A percentile compares a stretch with the other conserved stretches of the same genome.
phyloP scores from a whole-genome alignment of 805 yeast species.

The Wickerhamomyces alni region DNA sequence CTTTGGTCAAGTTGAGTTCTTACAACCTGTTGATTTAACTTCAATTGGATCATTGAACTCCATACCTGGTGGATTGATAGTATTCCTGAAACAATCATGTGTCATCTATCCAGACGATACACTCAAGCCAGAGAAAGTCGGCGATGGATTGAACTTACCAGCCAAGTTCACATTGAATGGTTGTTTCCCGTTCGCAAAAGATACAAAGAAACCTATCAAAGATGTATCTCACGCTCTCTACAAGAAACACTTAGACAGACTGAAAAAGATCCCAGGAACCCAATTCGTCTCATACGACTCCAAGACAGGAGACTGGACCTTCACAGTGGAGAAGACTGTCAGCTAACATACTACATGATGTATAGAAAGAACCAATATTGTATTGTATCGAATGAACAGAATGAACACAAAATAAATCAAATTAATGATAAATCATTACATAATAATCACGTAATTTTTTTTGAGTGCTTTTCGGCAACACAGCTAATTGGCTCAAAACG shows the following conservation, averaged over 20 bases:
- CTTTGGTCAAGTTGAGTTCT: slow-evolving; percentile 71
- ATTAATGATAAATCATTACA: background rate
- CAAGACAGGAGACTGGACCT: slow-evolving; percentile 65
- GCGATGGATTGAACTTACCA: slow-evolving; percentile 80
- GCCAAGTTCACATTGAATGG: slow-evolving; percentile 69
- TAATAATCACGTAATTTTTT: background rate
- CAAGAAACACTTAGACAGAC: slow-evolving; percentile 58
- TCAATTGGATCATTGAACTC: slow-evolving; percentile 52
- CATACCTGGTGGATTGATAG: slow-evolving; percentile 60
- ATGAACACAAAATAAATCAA: background rate
- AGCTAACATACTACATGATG: background rate
- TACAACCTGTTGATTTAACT: slow-evolving; percentile 79
- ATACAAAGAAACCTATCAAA: slow-evolving; percentile 63
- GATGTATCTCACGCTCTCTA: slow-evolving; percentile 74
- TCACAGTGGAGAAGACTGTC: slow-evolving; percentile 36
- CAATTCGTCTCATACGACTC: slow-evolving; percentile 76
- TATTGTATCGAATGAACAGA: background rate
- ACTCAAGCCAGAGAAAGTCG: slow-evolving; percentile 51
- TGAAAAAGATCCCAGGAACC: slow-evolving; percentile 54
- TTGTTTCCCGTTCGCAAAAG: slow-evolving; percentile 74
- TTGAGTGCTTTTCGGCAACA: background rate
- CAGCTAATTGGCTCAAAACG: slow-evolving; percentile 2
- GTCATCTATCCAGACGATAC: slow-evolving; percentile 67
- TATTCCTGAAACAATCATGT: slow-evolving; percentile 54
- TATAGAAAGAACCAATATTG: background rate